phyloP scores from a whole-genome alignment of 2,329 filamentous ascomycete genomes.

The Neobulgaria alba region DNA sequence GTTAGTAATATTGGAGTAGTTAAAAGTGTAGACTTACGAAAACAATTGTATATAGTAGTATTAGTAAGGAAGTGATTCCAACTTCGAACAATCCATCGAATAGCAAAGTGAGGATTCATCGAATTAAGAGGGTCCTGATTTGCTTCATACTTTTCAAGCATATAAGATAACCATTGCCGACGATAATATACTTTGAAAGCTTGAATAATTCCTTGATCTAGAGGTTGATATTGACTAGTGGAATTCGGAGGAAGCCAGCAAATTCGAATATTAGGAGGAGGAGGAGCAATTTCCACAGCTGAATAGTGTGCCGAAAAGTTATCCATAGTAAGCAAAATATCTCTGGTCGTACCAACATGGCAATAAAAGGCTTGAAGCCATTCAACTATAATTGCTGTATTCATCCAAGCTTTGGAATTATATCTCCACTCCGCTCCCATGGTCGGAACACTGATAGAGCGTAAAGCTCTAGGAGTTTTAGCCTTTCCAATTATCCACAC shows the following conservation, averaged over 20 bases:
- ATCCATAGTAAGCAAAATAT: slow-evolving; percentile 4
- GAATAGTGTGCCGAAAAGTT: slow-evolving; percentile 3
- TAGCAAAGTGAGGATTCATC: no score
- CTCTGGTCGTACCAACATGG: background rate
- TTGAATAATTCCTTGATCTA: slow-evolving; percentile 4
- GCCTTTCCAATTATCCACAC: slow-evolving; percentile 1
- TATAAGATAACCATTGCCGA: background rate
- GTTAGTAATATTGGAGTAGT: background rate
- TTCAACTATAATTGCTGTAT: slow-evolving; percentile 4
- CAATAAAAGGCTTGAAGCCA: slow-evolving; percentile 3
- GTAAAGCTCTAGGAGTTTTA: slow-evolving; percentile 1
- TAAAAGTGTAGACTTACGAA: background rate
- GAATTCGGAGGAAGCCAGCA: slow-evolving; percentile 4
- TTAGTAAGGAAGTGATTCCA: background rate
- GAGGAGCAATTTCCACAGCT: background rate
- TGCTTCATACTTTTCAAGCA: background rate
- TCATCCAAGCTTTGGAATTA: slow-evolving; percentile 4
- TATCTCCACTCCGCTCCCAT: slow-evolving; percentile 2
- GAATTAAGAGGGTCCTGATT: background rate
- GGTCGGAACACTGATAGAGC: background rate
- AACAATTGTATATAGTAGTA: slow-evolving; percentile 1
- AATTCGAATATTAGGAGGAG: slow-evolving; percentile 1
- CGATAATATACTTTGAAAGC: slow-evolving; percentile 1
- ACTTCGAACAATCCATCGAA: background rate
- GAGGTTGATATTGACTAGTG: slow-evolving; percentile 4